Evolutionary conservation across 2,329 filamentous ascomycete species (phyloP).

Genomic region (Pyrenophora graminea): DNA sequence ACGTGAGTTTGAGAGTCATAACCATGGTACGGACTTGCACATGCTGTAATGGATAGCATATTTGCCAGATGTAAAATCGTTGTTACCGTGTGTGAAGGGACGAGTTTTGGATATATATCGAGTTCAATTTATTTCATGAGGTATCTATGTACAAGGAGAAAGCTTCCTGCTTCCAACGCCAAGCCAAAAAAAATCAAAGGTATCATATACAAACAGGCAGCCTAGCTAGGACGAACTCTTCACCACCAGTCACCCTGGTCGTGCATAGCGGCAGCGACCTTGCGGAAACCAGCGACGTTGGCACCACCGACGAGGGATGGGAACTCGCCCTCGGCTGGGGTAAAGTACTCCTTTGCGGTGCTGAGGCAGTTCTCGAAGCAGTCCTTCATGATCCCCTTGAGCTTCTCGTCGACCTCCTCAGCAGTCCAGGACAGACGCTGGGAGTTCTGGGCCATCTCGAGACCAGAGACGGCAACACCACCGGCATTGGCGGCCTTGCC

Average conservation of each 20-base stretch:
- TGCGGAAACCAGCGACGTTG: conserved; percentile 98
- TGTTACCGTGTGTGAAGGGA: no score
- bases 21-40: not conserved
- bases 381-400: conserved; percentile 92
- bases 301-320: conserved; percentile 89
- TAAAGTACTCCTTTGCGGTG: conserved; percentile 88
- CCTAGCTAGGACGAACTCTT: conserved; percentile 18
- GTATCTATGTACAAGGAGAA: conserved; percentile 26
- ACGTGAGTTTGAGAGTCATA: no score
- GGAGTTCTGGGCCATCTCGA: conserved; percentile 99
- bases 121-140: conserved; percentile 23
- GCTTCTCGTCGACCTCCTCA: conserved; percentile 88
- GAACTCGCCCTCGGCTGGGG: conserved; percentile 76
- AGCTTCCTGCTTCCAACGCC: conserved; percentile 21
- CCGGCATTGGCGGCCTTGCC: conserved; percentile 96
- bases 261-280: conserved; percentile 92
- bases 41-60: no score
- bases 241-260: conserved; percentile 94
- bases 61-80: not conserved
- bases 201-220: conserved; percentile 30
- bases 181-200: conserved; percentile 27
- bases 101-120: not conserved
- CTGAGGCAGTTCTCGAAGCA: conserved; percentile 88
- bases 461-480: conserved; percentile 93
- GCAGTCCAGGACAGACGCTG: conserved; percentile 80